phyloP scores from a whole-genome alignment of 2,329 filamentous ascomycete species.

The Penicillium vulpinum region DNA sequence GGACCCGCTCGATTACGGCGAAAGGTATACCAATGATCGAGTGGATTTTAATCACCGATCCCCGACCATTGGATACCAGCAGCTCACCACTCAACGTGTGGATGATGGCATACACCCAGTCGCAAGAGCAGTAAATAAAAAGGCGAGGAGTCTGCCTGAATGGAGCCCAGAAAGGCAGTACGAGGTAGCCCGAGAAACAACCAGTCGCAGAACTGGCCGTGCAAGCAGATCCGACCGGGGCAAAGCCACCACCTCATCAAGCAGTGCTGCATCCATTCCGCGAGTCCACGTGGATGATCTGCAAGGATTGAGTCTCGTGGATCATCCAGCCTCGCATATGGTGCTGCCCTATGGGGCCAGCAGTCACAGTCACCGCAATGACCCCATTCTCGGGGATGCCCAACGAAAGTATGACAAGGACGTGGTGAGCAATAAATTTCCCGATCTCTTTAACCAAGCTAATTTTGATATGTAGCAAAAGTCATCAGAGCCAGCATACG shows the following conservation, averaged over 20 bases:
- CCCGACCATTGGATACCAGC: neutral
- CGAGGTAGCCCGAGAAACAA: neutral
- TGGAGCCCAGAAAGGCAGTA: neutral
- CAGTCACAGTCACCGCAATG: neutral
- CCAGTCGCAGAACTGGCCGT: neutral
- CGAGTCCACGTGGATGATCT: neutral
- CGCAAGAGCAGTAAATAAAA: neutral
- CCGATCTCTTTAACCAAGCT: neutral
- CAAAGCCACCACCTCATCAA: neutral
- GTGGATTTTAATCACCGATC: neutral
- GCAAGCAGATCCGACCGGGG: neutral
- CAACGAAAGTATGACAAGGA: neutral
- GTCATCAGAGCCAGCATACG: slow-evolving; percentile 1
- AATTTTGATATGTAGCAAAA: neutral
- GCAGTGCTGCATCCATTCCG: neutral
- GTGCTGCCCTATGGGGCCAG: neutral
- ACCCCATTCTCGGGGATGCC: neutral
- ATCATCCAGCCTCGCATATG: neutral
- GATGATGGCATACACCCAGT: neutral
- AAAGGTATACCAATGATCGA: neutral
- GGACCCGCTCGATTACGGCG: neutral
- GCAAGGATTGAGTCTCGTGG: neutral
- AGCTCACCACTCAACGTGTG: neutral
- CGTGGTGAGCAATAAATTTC: neutral
- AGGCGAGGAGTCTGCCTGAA: neutral